These are phyloP conservation scores for Asterella californica DNA, from an alignment of 225 moss, liverwort and hornwort species.

Conservation along the genomic window DNA sequence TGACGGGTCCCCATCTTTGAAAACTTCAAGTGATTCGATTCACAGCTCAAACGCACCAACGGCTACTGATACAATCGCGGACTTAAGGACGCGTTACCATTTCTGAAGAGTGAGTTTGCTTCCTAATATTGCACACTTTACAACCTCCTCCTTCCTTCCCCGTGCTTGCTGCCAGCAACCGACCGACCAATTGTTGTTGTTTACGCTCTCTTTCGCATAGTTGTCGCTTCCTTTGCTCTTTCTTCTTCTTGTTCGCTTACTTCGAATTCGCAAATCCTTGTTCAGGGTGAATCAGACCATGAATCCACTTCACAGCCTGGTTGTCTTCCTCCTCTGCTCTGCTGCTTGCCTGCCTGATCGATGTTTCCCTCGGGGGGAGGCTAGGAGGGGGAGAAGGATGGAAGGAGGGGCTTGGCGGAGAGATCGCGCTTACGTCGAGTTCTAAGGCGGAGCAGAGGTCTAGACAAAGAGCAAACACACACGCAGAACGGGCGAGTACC, in stretches of 20 bases:
- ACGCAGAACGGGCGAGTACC: conserved; percentile 9
- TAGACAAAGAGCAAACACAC: not conserved
- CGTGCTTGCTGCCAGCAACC: conserved; percentile 4
- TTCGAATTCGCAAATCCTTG: not conserved
- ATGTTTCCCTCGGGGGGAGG: not conserved
- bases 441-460: conserved; percentile 4
- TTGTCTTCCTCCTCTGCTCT: conserved; percentile 12
- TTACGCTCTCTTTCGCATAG: not conserved
- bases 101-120: not conserved
- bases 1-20: conserved; percentile 41
- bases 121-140: conserved; percentile 15
- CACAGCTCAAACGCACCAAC: conserved; percentile 10
- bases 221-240: not conserved
- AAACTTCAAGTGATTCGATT: conserved; percentile 6
- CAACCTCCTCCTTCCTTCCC: conserved; percentile 19
- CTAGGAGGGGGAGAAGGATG: not conserved
- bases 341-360: conserved; percentile 12
- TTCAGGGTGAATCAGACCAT: conserved; percentile 16
- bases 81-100: conserved; percentile 21
- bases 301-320: conserved; percentile 12
- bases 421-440: conserved; percentile 19
- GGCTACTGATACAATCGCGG: conserved; percentile 14
- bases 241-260: not conserved
- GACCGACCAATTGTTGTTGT: not conserved
- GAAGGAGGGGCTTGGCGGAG: conserved; percentile 9